Evolutionary conservation across 2,329 filamentous ascomycete genomes (phyloP).

Genomic region (Zopfia rhizophila): DNA sequence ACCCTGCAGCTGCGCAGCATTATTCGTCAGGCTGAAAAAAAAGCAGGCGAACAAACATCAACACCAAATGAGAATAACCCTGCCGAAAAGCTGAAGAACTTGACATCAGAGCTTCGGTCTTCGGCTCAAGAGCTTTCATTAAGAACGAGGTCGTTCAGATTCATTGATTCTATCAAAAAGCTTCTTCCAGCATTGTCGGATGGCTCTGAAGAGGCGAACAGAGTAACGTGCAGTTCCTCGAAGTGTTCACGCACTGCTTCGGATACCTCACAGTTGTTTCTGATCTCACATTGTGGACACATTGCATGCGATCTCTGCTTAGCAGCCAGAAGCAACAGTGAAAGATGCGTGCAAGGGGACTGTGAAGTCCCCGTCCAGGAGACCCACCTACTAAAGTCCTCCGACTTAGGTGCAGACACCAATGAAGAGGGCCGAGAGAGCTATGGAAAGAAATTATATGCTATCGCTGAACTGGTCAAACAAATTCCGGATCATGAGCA

Average conservation of each 20-base stretch:
- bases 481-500: constrained; percentile 53
- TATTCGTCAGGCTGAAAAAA: constrained; percentile 21
- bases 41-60: constrained; percentile 2
- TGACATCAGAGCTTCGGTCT: constrained; percentile 31
- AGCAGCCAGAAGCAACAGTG: constrained; percentile 27
- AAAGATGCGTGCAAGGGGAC: constrained; percentile 30
- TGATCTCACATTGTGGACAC: constrained; percentile 41
- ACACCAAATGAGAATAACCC: not conserved
- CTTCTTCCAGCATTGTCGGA: constrained; percentile 18
- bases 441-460: constrained; percentile 40
- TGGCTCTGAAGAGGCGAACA: not conserved
- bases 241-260: constrained; percentile 20
- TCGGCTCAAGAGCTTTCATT: constrained; percentile 30
- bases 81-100: constrained; percentile 26
- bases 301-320: constrained; percentile 37
- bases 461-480: constrained; percentile 41
- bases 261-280: constrained; percentile 20
- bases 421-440: constrained; percentile 33
- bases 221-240: constrained; percentile 27
- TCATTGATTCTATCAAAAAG: constrained; percentile 29
- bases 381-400: constrained; percentile 32
- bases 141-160: constrained; percentile 33
- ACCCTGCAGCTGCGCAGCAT: constrained; percentile 14
- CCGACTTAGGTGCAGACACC: constrained; percentile 28
- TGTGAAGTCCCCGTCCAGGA: constrained; percentile 32